Base-by-base conservation (phyloP, 1,284 basidiomycete genomes). In the Garcileccinum viscosum region DNA sequence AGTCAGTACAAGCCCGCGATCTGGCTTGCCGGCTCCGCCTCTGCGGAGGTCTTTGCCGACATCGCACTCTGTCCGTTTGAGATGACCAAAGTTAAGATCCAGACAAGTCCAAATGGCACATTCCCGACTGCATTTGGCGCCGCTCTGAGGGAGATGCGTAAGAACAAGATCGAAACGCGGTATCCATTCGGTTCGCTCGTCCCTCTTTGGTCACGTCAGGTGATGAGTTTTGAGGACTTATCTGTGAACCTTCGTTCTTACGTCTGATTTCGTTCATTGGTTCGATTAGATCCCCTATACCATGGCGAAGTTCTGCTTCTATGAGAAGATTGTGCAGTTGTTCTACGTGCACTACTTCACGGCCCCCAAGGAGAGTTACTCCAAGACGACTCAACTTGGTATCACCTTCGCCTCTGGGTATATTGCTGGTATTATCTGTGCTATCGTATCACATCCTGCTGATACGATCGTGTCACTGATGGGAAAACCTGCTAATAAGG, bases 21-120 rank as follows among this genome's bases (percentile, higher is more conserved):
- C 84, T 99, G 97, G 93, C 91, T 98, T 73, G 95, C 91, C 61
- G 95, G 93, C 77, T 97, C 97, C 40, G 94, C 94, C 68, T 95
- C 95, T 62, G 96, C 96, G 66, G 96, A 98, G 81, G 91, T 97
- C 84, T 96, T 99, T 82, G 97, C 97, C 74, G 95, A 98, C 77
- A 91, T 97, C 74, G 92, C 92, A 42, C 89, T 94, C 66, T 94
- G 92, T 83, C 93, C 92, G 67, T 81, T 93, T 47, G 93, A 94
- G 80, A 94, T 94, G 93, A 90, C 90, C 80, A 94, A 94, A 82
- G 92, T 94, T 86, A 93, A 92, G 84, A 93, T 94, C 74, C 93
- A 94, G 83, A 94, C 93, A 38, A 91, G 88, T 73, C 83, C 87
- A 62, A 83, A 74, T 60, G 93, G 93, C 66, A 90, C 91, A 65